A percentile compares a stretch with the other conserved stretches of the same genome.
These are phyloP conservation scores for Talaromyces proteolyticus DNA, from an alignment of 495 filamentous ascomycete species.

Conservation along the genomic window DNA sequence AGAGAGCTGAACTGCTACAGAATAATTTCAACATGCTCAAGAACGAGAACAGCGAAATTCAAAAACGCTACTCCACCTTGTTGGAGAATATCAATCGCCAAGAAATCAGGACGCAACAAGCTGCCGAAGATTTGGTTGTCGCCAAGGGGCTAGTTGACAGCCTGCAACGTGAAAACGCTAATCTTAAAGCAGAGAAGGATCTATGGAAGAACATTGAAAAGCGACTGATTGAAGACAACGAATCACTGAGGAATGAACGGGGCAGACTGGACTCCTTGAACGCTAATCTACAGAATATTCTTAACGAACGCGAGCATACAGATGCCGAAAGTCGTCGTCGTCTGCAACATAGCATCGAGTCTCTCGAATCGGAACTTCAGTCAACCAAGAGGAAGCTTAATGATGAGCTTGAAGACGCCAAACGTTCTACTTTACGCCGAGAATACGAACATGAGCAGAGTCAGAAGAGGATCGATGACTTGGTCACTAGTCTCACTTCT, in stretches of 20 bases:
- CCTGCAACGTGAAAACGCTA: slow-evolving; percentile 83
- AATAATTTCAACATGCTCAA: slow-evolving; percentile 77
- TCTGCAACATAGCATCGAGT: slow-evolving; percentile 69
- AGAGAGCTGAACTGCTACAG: slow-evolving; percentile 87
- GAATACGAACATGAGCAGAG: slow-evolving; percentile 83
- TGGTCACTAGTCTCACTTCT: slow-evolving; percentile 69
- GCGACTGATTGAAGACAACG: slow-evolving; percentile 78
- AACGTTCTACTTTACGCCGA: slow-evolving; percentile 70
- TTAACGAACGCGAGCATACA: slow-evolving; percentile 83
- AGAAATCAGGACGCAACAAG: slow-evolving; percentile 82
- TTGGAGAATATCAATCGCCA: slow-evolving; percentile 82
- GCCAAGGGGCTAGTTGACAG: slow-evolving; percentile 75
- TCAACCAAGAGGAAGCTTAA: slow-evolving; percentile 77
- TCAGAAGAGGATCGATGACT: slow-evolving; percentile 84
- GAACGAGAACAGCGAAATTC: slow-evolving; percentile 75
- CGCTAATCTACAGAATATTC: slow-evolving; percentile 72
- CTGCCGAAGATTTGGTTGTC: slow-evolving; percentile 89
- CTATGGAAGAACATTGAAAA: slow-evolving; percentile 89
- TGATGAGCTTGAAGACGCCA: slow-evolving; percentile 75
- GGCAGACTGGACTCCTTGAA: slow-evolving; percentile 73
- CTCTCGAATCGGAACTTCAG: slow-evolving; percentile 69
- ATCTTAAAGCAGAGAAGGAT: slow-evolving; percentile 87
- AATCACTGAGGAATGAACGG: slow-evolving; percentile 75
- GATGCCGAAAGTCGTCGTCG: slow-evolving; percentile 76
- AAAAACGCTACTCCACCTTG: slow-evolving; percentile 67